Percentiles rank a stretch among this genome's conserved stretches.
Evolutionary conservation across 495 filamentous ascomycete species (phyloP).

Genomic region (Rostrohypoxylon terebratum): DNA sequence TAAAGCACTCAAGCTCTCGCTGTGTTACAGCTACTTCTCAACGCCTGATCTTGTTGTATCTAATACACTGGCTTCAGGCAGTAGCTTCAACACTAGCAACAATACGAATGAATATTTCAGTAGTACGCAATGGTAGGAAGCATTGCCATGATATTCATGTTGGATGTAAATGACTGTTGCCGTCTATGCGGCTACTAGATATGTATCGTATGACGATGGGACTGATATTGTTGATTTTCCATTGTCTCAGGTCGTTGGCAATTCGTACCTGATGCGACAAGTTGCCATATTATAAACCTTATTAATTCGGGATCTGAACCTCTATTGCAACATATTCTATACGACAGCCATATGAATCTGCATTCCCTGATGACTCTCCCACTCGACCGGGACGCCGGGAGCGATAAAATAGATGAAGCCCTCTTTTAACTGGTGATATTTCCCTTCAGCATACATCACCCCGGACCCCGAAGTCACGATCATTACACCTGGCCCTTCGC

Average conservation of each 20-base stretch:
- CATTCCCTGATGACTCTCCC: slow-evolving; percentile 62
- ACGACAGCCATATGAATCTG: slow-evolving; percentile 65
- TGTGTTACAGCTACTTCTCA: too few relatives aligned
- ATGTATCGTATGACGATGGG: background rate
- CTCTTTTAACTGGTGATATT: slow-evolving; percentile 66
- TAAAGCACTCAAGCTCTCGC: too few relatives aligned
- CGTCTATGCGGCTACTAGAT: background rate
- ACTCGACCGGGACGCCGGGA: slow-evolving; percentile 65
- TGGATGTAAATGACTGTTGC: background rate
- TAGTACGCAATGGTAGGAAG: too few relatives aligned
- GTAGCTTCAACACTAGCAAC: too few relatives aligned
- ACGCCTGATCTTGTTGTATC: too few relatives aligned
- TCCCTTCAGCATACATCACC: slow-evolving; percentile 65
- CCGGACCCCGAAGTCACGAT: slow-evolving; percentile 73
- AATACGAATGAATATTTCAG: too few relatives aligned
- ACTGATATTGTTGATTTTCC: background rate
- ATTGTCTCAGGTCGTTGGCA: background rate
- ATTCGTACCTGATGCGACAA: background rate
- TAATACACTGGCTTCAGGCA: too few relatives aligned
- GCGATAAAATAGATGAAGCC: slow-evolving; percentile 79
- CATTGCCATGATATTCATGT: too few relatives aligned
- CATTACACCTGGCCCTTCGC: slow-evolving; percentile 73
- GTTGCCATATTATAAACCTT: background rate
- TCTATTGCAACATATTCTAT: background rate
- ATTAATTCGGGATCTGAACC: background rate